Conservation (phyloP, 2,329 filamentous ascomycete species). For the Penicillium sp. region DNA sequence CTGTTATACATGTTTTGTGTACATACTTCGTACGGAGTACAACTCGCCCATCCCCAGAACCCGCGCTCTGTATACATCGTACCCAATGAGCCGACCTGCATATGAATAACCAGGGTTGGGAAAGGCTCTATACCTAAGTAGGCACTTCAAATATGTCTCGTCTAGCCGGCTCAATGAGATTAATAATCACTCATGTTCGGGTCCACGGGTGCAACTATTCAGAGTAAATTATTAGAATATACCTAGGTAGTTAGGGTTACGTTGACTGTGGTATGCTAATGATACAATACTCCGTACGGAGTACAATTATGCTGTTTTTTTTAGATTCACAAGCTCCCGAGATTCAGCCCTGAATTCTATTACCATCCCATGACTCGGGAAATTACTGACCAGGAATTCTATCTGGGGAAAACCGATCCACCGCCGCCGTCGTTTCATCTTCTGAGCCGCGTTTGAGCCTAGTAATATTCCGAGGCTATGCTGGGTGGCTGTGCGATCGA, state of each 20-base stretch:
- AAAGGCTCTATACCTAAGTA: background rate
- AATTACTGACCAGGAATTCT: conserved; percentile 1
- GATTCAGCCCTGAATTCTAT: conserved; percentile 9
- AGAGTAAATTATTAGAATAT: background rate
- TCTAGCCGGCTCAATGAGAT: background rate
- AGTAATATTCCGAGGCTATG: conserved; percentile 7
- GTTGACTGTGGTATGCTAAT: background rate
- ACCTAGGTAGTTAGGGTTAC: background rate
- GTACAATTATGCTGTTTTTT: background rate
- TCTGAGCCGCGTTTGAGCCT: conserved; percentile 13
- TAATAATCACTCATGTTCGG: background rate
- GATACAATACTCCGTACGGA: background rate
- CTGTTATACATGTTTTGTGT: too few species aligned
- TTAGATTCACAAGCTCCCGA: background rate
- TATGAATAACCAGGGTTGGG: background rate
- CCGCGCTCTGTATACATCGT: background rate
- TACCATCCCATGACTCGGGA: background rate
- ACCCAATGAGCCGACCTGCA: background rate
- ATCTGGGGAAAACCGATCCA: conserved; percentile 11
- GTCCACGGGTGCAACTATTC: background rate
- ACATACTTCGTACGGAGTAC: background rate
- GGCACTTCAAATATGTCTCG: background rate
- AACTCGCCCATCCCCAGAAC: background rate
- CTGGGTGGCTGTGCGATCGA: conserved; percentile 2
- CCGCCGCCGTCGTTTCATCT: conserved; percentile 13